These are phyloP conservation scores for Pseudomonodictys pantanalensis DNA, from an alignment of 495 filamentous ascomycete genomes.

Conservation along the genomic window DNA sequence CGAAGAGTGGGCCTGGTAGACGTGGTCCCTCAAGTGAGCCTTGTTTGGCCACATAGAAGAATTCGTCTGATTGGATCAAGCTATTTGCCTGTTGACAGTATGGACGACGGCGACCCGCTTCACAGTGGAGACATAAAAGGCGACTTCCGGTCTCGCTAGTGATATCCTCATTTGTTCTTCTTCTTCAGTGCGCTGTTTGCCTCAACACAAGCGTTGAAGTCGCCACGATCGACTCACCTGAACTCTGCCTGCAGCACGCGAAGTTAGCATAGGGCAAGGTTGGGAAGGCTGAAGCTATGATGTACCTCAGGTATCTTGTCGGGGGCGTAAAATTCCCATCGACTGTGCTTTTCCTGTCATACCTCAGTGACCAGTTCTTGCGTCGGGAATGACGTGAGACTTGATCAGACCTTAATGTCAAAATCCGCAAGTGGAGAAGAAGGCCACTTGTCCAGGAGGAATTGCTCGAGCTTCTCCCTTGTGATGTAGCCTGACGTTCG, in stretches of 20 bases:
- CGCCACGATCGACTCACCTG: not conserved
- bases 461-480: not conserved
- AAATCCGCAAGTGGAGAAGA: not conserved
- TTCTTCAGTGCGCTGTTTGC: not conserved
- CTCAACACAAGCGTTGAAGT: not conserved
- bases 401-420: not conserved
- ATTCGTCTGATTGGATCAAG: too few relatives aligned
- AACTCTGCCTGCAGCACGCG: not conserved
- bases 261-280: not conserved
- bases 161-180: not conserved
- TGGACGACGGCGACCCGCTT: too few relatives aligned
- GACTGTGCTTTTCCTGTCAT: constrained; percentile 3
- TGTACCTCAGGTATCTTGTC: constrained; percentile 5
- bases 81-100: too few relatives aligned
- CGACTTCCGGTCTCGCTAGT: too few relatives aligned
- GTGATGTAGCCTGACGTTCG: constrained; percentile 3
- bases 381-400: not conserved
- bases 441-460: constrained; percentile 1
- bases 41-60: too few relatives aligned
- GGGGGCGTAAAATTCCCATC: constrained; percentile 8
- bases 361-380: not conserved
- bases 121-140: too few relatives aligned
- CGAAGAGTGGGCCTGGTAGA: too few relatives aligned
- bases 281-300: not conserved
- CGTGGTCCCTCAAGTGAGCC: too few relatives aligned